Evolutionary conservation across 1,284 basidiomycete genomes (phyloP).

Genomic region (Papiliotrema terrestris): DNA sequence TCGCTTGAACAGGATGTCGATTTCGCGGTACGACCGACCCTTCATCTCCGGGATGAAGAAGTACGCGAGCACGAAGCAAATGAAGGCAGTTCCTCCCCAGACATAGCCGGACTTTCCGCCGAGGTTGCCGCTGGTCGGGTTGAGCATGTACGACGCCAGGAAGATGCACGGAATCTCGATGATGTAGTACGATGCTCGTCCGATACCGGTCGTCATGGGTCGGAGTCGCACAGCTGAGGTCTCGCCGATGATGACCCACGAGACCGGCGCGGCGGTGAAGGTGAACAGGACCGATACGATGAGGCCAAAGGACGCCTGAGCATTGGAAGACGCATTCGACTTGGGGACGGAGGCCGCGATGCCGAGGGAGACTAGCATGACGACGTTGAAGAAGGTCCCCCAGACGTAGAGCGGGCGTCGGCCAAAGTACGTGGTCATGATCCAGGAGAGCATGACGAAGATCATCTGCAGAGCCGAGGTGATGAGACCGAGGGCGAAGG

Average conservation of each 20-base stretch:
- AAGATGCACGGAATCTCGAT: conserved; percentile 35
- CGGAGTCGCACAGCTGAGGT: conserved; percentile 38
- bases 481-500: conserved; percentile 36
- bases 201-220: conserved; percentile 37
- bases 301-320: conserved; percentile 31
- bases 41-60: conserved; percentile 49
- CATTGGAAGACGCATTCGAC: conserved; percentile 14
- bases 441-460: conserved; percentile 35
- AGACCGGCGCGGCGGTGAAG: conserved; percentile 32
- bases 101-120: conserved; percentile 44
- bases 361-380: conserved; percentile 15
- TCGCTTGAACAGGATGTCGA: conserved; percentile 49
- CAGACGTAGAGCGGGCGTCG: conserved; percentile 27
- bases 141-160: conserved; percentile 35
- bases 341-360: conserved; percentile 24
- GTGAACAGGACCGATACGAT: conserved; percentile 32
- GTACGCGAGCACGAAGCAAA: conserved; percentile 22
- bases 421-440: conserved; percentile 30
- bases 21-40: conserved; percentile 46
- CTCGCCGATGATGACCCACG: conserved; percentile 35
- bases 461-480: conserved; percentile 40
- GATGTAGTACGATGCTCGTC: conserved; percentile 38
- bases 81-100: conserved; percentile 41
- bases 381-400: conserved; percentile 17
- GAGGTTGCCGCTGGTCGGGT: conserved; percentile 15